Conservation (phyloP, 1,284 basidiomycete genomes). For the Leccinum solheimii region DNA sequence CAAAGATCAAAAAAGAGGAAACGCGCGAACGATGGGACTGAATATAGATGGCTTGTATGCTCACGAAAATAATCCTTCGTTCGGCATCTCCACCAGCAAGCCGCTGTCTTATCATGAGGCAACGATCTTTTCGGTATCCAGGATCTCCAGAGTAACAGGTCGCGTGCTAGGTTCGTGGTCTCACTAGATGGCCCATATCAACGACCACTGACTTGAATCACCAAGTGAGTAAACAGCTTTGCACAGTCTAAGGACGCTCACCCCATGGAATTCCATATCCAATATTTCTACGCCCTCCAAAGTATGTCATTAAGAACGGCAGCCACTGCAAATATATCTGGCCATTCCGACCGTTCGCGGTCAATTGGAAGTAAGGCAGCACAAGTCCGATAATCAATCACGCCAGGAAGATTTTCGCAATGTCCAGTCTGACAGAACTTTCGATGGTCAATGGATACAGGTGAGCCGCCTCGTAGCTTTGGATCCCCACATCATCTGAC, state of each 20-base stretch:
- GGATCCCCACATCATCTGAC: not conserved
- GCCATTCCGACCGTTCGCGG: not conserved
- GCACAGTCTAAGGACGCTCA: not conserved
- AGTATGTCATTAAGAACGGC: not conserved
- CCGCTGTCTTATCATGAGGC: too few relatives aligned
- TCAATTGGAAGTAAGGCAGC: not conserved
- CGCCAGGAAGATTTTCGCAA: not conserved
- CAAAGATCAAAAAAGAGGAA: not conserved
- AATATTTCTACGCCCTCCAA: not conserved
- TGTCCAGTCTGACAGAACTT: not conserved
- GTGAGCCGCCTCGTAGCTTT: not conserved
- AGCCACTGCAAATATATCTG: not conserved
- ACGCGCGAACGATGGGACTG: not conserved
- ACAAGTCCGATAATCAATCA: too few relatives aligned
- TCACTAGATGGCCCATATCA: not conserved
- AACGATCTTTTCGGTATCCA: not conserved
- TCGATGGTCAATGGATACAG: not conserved
- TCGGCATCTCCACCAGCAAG: not conserved
- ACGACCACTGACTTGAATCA: not conserved
- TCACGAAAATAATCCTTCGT: not conserved
- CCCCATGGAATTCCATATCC: not conserved
- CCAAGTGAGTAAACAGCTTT: not conserved
- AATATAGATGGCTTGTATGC: not conserved
- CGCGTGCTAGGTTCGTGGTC: not conserved
- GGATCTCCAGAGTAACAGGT: not conserved